Evolutionary conservation across 352 stramenopile genomes (phyloP), one percentile per base, ranked within the genome.

Genomic region (Plasmopara viticola): DNA sequence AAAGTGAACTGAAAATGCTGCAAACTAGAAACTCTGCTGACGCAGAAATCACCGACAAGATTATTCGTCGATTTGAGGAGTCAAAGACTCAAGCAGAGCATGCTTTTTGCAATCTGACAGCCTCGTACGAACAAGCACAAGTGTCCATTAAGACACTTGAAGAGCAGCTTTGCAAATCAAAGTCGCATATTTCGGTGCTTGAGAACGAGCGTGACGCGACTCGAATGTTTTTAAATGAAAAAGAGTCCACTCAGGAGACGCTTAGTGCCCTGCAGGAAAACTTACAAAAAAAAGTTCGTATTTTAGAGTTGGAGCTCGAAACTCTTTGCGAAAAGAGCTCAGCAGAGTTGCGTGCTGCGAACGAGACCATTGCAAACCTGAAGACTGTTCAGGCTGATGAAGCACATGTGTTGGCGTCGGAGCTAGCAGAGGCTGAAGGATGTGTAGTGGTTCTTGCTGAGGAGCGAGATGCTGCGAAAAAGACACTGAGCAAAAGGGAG

Each of bases 401-500:
- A 56, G 56, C 40, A 45, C 53, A 61, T 37, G 51, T 18, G 7
- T 34, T 64, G 28, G 45, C 52, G n/a, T 51, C 43, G 20, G 62
- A 74, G 33, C 44, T 74, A n/a, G 48, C 58, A 20, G 50, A 70
- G 48, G 54, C 54, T 12, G 65, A 74, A 59, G 57, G 54, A 30
- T 70, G 58, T 14, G 61, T 70, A 29, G 60, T 70, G 58, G 61
- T 68, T 28, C 35, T 74, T 18, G 62, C 65, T 6, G 65, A 66
- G 42, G 61, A 74, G 44, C 64, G 60, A 28, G 64, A 73, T 56
- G 60, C 43, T 13, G 46, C 60, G 7, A 70, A 73, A 51, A 70
- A 73, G 34, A 58, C 30, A 10, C 53, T 70, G 2, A 73, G 64
- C 20, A 63, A 64, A 25, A 57, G 41, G 50, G 64, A 70, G 9